A percentile compares a stretch with the other conserved stretches of the same genome.
phyloP scores from a whole-genome alignment of 2,329 filamentous ascomycete species.

The Pestalotiopsis sp. region DNA sequence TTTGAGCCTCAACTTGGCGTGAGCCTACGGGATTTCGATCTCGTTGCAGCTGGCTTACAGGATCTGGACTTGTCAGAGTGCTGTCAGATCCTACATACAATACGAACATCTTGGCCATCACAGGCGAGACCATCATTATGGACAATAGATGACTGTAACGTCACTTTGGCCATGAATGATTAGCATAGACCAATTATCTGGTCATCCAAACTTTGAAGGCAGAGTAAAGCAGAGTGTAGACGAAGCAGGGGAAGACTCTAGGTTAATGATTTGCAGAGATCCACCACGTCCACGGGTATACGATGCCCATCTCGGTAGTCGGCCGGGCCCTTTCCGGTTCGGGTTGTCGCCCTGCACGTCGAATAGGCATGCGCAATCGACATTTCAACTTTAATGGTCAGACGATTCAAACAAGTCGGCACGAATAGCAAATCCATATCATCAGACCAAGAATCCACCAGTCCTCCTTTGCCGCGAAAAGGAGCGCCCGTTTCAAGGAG shows the following conservation, averaged over 20 bases:
- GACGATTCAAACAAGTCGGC: neutral
- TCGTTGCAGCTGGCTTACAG: neutral
- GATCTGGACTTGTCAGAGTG: neutral
- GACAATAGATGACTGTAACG: neutral
- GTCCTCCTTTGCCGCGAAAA: neutral
- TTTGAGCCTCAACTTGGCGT: neutral
- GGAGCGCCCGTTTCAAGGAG: conserved; percentile 9
- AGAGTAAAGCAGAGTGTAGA: neutral
- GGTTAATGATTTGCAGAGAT: neutral
- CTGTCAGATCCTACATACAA: neutral
- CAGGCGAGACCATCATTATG: no score
- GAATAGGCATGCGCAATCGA: neutral
- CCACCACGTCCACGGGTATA: neutral
- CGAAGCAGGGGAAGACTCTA: neutral
- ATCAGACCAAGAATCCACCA: neutral
- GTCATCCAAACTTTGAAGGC: no score
- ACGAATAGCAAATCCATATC: neutral
- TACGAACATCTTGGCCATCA: no score
- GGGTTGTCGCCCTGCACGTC: neutral
- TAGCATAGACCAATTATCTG: no score
- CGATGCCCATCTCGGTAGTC: neutral
- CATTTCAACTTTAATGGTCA: neutral
- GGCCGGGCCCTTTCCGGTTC: neutral
- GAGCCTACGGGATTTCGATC: neutral
- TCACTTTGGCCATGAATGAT: neutral